phyloP scores from a whole-genome alignment of 176 grass and related monocot species.

The Eleusine coracana region DNA sequence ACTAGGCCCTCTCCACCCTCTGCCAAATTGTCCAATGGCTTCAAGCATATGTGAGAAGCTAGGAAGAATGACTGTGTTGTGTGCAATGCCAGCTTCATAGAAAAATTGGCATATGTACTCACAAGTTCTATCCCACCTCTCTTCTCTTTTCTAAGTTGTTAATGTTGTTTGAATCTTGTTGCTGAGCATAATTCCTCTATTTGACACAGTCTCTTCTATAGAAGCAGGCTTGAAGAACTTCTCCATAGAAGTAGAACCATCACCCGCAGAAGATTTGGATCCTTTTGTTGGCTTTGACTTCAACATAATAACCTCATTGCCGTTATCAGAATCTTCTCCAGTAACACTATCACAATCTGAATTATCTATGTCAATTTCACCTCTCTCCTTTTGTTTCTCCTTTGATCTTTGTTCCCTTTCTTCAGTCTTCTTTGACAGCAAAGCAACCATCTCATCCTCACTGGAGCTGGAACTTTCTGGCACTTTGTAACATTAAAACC shows the following conservation, averaged over 20 bases:
- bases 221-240: background rate
- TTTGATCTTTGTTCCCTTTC: too few relatives aligned
- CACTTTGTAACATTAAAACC: too few relatives aligned
- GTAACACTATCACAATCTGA: too few relatives aligned
- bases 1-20: background rate
- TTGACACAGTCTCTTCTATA: background rate
- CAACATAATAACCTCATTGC: constrained; percentile 1
- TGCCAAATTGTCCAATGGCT: background rate
- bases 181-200: background rate
- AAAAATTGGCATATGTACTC: background rate
- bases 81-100: background rate
- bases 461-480: too few relatives aligned
- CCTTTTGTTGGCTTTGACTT: background rate
- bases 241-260: background rate
- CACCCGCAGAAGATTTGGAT: background rate
- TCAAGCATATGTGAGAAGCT: background rate
- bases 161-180: background rate
- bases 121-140: background rate
- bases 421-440: too few relatives aligned
- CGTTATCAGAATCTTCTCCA: background rate
- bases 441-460: too few relatives aligned
- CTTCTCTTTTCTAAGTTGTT: constrained; percentile 1
- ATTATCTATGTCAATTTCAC: too few relatives aligned
- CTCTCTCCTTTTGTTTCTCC: too few relatives aligned
- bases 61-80: background rate